These are phyloP conservation scores for Melanomma pulvis-pyrius DNA, from an alignment of 495 filamentous ascomycete species.

Conservation along the genomic window DNA sequence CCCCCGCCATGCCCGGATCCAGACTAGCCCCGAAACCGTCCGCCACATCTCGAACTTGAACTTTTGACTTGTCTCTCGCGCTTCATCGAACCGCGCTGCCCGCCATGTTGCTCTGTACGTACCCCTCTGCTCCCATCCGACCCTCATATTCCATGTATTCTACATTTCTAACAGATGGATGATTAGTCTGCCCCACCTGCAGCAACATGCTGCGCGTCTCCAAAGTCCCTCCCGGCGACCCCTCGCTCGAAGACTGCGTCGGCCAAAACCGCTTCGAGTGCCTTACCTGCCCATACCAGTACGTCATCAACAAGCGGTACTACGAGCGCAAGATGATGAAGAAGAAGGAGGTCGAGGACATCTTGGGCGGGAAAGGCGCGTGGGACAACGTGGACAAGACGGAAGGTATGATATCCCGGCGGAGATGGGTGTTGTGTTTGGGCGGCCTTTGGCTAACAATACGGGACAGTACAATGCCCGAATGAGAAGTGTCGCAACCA, in stretches of 20 bases:
- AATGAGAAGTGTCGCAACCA: constrained; percentile 71
- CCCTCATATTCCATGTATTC: background rate
- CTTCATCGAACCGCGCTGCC: background rate
- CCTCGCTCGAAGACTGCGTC: constrained; percentile 42
- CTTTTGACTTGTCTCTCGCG: background rate
- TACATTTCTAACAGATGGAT: background rate
- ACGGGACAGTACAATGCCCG: constrained; percentile 72
- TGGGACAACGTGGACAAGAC: constrained; percentile 91
- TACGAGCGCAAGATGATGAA: constrained; percentile 74
- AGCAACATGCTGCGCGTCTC: constrained; percentile 81
- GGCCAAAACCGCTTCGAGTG: constrained; percentile 83
- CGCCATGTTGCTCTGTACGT: constrained; percentile 70
- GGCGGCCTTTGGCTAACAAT: constrained; percentile 14
- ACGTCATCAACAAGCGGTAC: constrained; percentile 68
- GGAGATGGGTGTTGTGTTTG: background rate
- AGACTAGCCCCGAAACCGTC: background rate
- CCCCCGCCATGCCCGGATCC: background rate
- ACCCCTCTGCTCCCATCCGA: background rate
- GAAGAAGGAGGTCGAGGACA: constrained; percentile 84
- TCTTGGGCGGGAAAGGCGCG: constrained; percentile 81
- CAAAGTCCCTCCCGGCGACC: constrained; percentile 55
- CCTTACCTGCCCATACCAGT: constrained; percentile 89
- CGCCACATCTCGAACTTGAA: background rate
- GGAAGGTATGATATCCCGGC: constrained; percentile 51
- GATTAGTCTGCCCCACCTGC: constrained; percentile 86